A percentile compares a stretch with the other conserved stretches of the same genome.
These are phyloP conservation scores for Aspergillus sp. DNA, from an alignment of 2,329 filamentous ascomycete genomes.

Conservation along the genomic window DNA sequence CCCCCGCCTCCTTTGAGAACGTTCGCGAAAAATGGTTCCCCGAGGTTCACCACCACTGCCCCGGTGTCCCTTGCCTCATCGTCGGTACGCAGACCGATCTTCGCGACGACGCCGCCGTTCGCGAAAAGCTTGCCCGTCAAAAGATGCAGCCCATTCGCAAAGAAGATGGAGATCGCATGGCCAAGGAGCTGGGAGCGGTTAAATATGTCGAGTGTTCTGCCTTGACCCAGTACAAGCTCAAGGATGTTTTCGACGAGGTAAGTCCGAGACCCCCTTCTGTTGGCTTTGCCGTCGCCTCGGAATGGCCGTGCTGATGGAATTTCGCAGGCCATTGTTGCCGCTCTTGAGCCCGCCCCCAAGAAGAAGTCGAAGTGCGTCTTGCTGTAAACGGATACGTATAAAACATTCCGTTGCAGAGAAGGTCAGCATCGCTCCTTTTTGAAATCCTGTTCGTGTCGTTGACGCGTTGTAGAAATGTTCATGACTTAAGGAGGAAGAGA, in stretches of 20 bases:
- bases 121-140: constrained; percentile 90
- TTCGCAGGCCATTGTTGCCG: constrained; percentile 84
- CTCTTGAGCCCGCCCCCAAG: constrained; percentile 82
- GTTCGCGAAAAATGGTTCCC: constrained; percentile 99
- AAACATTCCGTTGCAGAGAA: constrained; percentile 4
- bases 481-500: not conserved
- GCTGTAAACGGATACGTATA: constrained; percentile 51
- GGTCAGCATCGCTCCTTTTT: constrained; percentile 8
- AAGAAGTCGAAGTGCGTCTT: constrained; percentile 73
- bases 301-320: constrained; percentile 2
- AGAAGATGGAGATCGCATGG: constrained; percentile 94
- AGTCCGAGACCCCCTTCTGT: constrained; percentile 25
- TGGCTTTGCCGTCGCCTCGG: not conserved
- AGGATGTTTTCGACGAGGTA: constrained; percentile 99
- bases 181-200: constrained; percentile 93
- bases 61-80: constrained; percentile 94
- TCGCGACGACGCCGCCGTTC: constrained; percentile 80
- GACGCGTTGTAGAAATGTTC: constrained; percentile 7
- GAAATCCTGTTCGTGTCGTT: not conserved
- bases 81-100: constrained; percentile 98
- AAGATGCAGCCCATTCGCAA: constrained; percentile 92
- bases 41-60: constrained; percentile 97
- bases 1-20: constrained; percentile 97
- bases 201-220: constrained; percentile 99
- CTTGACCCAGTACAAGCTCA: constrained; percentile 95